Base-by-base conservation (phyloP, 169 alveolate species). In the Eimeria maxima region DNA sequence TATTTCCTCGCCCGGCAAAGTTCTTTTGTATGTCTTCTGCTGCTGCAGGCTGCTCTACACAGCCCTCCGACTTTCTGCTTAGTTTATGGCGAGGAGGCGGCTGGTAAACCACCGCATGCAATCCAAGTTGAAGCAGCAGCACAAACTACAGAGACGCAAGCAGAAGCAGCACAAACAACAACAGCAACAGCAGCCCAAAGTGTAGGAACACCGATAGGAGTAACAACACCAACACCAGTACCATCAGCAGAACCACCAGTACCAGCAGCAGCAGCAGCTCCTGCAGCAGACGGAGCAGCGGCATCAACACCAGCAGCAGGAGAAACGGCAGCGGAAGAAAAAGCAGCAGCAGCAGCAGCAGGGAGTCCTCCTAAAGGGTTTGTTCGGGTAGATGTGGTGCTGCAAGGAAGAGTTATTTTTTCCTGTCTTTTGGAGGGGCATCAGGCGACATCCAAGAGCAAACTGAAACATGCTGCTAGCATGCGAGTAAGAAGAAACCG, bases 381-480 rank as follows among this genome's bases (percentile, higher is more conserved):
- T 44, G 22, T 0, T 24, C 84, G 45, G n/a, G 84, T 29, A 20
- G 84, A 74, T 2, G 84, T 74, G 18, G 27, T 74, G 2, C 55
- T 74, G 27, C 18, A 20, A 27, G 84, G 42, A 16, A 45, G 45
- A 27, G 84, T 74, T 27, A 18, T 74, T 20, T 74, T 74, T 44
- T 74, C 84, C 6, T 24, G 76, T 10, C 27, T 53, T 7, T 0
- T 53, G 60, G 20, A 53, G 60, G 20, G 10, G 60, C 60, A 53
- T 1, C 60, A 67, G 33, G 84, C 24, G n/a, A 42, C 45, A 74
- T 22, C 84, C 10, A 74, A 74, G 50, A 50, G 53, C 24, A 74
- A 44, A 74, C 38, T 74, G 6, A 74, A 74, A 44, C 84, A 74
- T 42, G 84, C 84, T 10, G 55, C 20, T 74, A 74, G 84, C 45